Base-by-base conservation (phyloP, 1,284 basidiomycete genomes). In the Amylostereum areolatum region DNA sequence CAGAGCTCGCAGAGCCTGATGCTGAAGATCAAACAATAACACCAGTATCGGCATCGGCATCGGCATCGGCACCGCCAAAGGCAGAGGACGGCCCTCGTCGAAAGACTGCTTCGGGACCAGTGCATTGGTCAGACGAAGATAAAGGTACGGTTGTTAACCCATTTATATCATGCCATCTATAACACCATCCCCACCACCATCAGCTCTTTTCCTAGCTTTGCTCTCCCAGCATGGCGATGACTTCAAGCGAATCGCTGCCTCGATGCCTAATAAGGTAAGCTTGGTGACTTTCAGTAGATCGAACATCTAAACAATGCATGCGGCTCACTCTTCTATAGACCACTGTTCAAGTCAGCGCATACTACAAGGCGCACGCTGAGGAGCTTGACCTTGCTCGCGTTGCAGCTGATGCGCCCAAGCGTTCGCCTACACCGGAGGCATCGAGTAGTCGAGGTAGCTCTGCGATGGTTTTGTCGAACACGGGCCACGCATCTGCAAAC, bases 321-420 rank as follows among this genome's bases (percentile, higher is more conserved):
- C 42, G 31, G 46, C 18, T 18, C 18, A 18, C 18, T 54, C 36
- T 53, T 12, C n/a, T 46, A 30, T 49, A 83, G 81, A 90, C 87
- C 7, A 80, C 81, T 3, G 73, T 82, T 6, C 90, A 93, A 72
- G 86, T 89, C 44, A 75, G 74, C 52, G 83, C 85, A 60, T 91
- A 77, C 63, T 85, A 82, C 59, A 74, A 72, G 52, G 65, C 66
- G 45, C 74, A 83, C 54, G 55, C 63, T 29, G 67, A 64, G 37
- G 73, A 73, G 47, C 64, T 81, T 52, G 63, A 73, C 47, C 62
- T 83, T 8, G 70, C 66, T 42, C 64, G 61, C 37, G 65, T 74
- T n/a, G 67, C 66, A 5, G 60, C 62, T 1, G 54, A 54, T 24
- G 70, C 68, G 7, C 61, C 63, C 2, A 66, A 62, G 51, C 62